Conservation (phyloP, 1,284 basidiomycete species). For the Leccinum subrobustum region DNA sequence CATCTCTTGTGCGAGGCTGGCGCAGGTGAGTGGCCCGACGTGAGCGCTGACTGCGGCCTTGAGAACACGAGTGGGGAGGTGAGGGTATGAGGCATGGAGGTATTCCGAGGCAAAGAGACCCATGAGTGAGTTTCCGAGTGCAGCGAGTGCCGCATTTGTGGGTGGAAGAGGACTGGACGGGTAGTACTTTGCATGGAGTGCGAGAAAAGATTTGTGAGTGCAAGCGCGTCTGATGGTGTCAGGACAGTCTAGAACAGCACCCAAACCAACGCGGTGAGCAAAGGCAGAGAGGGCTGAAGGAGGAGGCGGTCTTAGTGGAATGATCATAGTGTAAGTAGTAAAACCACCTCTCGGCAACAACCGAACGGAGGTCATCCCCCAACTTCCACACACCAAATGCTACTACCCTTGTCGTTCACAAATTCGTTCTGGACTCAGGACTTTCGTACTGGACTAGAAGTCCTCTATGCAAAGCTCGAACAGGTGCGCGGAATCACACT, state of each 20-base stretch:
- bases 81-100: conserved; percentile 81
- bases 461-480: conserved; percentile 74
- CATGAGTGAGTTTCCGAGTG: conserved; percentile 87
- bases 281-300: conserved; percentile 72
- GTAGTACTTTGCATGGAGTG: conserved; percentile 53
- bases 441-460: conserved; percentile 78
- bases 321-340: conserved; percentile 18
- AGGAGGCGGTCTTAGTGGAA: conserved; percentile 70
- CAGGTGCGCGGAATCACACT: conserved; percentile 49
- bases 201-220: conserved; percentile 78
- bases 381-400: conserved; percentile 60
- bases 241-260: conserved; percentile 46
- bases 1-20: conserved; percentile 81
- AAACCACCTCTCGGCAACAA: not conserved
- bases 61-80: conserved; percentile 87
- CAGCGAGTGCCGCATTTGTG: conserved; percentile 78
- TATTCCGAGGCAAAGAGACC: conserved; percentile 91
- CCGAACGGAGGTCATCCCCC: not conserved
- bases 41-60: conserved; percentile 90
- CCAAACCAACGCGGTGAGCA: conserved; percentile 70
- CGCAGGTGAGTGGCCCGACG: conserved; percentile 84
- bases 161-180: conserved; percentile 52
- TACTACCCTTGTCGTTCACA: conserved; percentile 79
- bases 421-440: conserved; percentile 94
- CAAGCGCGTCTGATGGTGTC: conserved; percentile 68